These are phyloP conservation scores for Curvularia sp. DNA, from an alignment of 2,329 filamentous ascomycete genomes.

Conservation along the genomic window DNA sequence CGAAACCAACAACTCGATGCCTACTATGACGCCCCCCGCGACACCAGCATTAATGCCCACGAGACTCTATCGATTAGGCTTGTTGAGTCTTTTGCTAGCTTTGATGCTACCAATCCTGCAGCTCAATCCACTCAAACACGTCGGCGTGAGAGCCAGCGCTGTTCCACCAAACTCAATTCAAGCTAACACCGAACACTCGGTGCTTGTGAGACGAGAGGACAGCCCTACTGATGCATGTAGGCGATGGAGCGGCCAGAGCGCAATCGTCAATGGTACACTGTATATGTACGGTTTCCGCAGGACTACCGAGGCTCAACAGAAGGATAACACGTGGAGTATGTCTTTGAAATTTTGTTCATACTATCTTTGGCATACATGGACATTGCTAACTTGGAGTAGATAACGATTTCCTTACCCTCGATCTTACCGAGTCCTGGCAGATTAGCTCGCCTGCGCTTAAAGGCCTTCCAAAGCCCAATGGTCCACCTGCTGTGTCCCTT, in stretches of 20 bases:
- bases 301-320: slow-evolving; percentile 64
- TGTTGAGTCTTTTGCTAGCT: slow-evolving; percentile 41
- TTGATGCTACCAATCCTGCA: slow-evolving; percentile 45
- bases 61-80: slow-evolving; percentile 38
- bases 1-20: slow-evolving; percentile 19
- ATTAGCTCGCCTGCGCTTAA: slow-evolving; percentile 67
- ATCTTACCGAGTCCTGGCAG: slow-evolving; percentile 76
- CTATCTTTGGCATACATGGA: no score
- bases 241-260: slow-evolving; percentile 55
- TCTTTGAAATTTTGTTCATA: neutral
- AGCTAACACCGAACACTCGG: slow-evolving; percentile 18
- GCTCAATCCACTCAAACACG: slow-evolving; percentile 32
- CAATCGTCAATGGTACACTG: slow-evolving; percentile 75
- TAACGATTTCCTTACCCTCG: slow-evolving; percentile 75
- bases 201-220: slow-evolving; percentile 39
- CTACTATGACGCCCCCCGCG: slow-evolving; percentile 6
- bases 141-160: slow-evolving; percentile 37
- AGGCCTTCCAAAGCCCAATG: slow-evolving; percentile 69
- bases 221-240: slow-evolving; percentile 46
- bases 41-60: slow-evolving; percentile 21
- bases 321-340: slow-evolving; percentile 72
- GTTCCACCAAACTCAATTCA: slow-evolving; percentile 35
- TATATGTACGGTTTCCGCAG: slow-evolving; percentile 78
- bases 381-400: slow-evolving; percentile 21
- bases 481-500: slow-evolving; percentile 73